Evolutionary conservation across 306 rosid species (phyloP).

Genomic region (Lathyrus tuberosus): DNA sequence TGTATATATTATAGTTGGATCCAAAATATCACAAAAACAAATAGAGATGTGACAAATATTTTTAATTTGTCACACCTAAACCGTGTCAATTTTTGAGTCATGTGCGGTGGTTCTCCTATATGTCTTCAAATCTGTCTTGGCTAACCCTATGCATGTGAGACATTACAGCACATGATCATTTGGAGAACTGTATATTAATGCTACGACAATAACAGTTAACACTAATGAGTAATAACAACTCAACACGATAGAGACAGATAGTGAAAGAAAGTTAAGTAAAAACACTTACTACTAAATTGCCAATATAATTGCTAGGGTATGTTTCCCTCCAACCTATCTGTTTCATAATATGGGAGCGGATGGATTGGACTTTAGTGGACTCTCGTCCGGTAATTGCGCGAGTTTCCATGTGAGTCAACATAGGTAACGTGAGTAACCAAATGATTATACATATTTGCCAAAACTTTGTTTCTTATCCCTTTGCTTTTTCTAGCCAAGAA

Average conservation of each 20-base stretch:
- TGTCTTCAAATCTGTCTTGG: no score
- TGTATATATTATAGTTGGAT: no score
- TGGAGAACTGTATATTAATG: conserved; percentile 36
- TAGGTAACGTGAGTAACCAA: not conserved
- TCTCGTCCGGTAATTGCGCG: conserved; percentile 52
- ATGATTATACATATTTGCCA: no score
- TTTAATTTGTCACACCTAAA: no score
- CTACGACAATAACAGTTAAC: not conserved
- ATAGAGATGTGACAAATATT: no score
- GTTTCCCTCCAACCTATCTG: conserved; percentile 76
- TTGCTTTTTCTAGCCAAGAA: no score
- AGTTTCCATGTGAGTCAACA: conserved; percentile 46
- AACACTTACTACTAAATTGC: conserved; percentile 3
- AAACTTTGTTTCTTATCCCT: no score
- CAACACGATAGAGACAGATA: conserved; percentile 56
- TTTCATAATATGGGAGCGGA: conserved; percentile 54
- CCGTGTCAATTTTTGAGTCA: no score
- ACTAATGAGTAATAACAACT: conserved; percentile 41
- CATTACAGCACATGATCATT: not conserved
- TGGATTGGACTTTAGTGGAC: conserved; percentile 9
- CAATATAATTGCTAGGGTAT: not conserved
- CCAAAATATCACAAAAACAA: no score
- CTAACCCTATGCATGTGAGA: no score
- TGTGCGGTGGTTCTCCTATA: no score
- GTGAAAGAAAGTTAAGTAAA: conserved; percentile 32